Evolutionary conservation across 1,139 yeast genomes (phyloP).

Genomic region (Saccharomyces hybrid): DNA sequence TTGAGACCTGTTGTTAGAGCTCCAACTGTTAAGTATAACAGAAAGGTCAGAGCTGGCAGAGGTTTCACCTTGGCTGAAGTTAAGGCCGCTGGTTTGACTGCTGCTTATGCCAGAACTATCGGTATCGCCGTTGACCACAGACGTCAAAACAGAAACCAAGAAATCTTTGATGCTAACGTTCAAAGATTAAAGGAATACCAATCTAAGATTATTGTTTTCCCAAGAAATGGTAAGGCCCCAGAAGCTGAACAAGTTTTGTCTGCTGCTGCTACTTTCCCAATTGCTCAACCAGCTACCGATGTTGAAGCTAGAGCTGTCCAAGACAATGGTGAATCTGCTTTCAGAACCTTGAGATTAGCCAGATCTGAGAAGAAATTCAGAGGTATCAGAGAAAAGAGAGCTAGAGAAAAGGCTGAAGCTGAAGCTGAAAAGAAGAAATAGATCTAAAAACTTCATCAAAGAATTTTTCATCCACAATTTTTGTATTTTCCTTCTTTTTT

Average conservation of each 20-base stretch:
- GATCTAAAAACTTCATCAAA: constrained; percentile 14
- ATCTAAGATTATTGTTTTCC: constrained; percentile 92
- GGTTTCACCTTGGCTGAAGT: constrained; percentile 98
- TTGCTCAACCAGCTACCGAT: constrained; percentile 69
- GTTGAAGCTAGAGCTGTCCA: constrained; percentile 88
- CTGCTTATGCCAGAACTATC: constrained; percentile 95
- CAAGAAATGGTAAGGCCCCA: constrained; percentile 75
- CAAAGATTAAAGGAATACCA: constrained; percentile 95
- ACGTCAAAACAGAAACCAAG: constrained; percentile 97
- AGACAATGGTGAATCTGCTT: constrained; percentile 68
- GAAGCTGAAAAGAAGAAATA: constrained; percentile 98
- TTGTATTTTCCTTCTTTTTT: constrained; percentile 11
- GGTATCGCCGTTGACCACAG: constrained; percentile 99
- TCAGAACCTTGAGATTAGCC: constrained; percentile 91
- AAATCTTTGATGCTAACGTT: constrained; percentile 90
- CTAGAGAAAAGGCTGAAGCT: constrained; percentile 95
- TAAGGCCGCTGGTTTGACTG: constrained; percentile 94
- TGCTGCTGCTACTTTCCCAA: constrained; percentile 83
- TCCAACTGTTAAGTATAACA: constrained; percentile 98
- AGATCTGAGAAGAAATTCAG: constrained; percentile 88
- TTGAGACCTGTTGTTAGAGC: constrained; percentile 98
- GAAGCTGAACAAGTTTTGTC: constrained; percentile 72
- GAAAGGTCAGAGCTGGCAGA: constrained; percentile 99
- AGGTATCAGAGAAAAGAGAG: constrained; percentile 98
- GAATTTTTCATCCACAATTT: constrained; percentile 5